Conservation (phyloP, 768 basidiomycete species). For the Hypsizygus marmoreus region DNA sequence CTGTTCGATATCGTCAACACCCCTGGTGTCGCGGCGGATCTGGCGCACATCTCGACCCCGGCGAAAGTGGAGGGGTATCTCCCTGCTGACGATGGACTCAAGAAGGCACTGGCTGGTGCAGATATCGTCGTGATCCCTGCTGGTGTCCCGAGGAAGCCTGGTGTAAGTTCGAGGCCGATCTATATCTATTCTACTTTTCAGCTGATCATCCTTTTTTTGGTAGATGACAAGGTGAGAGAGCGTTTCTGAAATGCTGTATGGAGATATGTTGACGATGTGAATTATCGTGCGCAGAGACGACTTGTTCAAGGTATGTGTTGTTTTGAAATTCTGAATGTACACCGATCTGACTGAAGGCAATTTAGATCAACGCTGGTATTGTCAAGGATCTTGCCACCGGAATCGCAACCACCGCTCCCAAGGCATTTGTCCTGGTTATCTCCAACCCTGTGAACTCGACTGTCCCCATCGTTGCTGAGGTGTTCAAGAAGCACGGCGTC, state of each 20-base stretch:
- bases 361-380: constrained; percentile 95
- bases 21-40: constrained; percentile 95
- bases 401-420: constrained; percentile 80
- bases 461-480: constrained; percentile 94
- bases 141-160: constrained; percentile 94
- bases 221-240: constrained; percentile 56
- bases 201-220: constrained; percentile 13
- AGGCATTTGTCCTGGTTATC: constrained; percentile 93
- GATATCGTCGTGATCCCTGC: constrained; percentile 95
- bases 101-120: constrained; percentile 81
- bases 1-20: constrained; percentile 97
- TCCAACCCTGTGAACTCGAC: constrained; percentile 99
- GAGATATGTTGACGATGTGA: constrained; percentile 13
- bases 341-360: neutral
- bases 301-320: constrained; percentile 80
- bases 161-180: constrained; percentile 50
- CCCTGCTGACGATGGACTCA: constrained; percentile 76
- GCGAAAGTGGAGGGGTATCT: constrained; percentile 85
- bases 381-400: constrained; percentile 91
- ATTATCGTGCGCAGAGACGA: constrained; percentile 67
- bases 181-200: constrained; percentile 6
- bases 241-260: constrained; percentile 1
- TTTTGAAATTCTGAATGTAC: too few species aligned
- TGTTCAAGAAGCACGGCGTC: constrained; percentile 89
- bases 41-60: constrained; percentile 90